A percentile compares a stretch with the other conserved stretches of the same genome.
These are phyloP conservation scores for Pistacia integerrima DNA, from an alignment of 345 rosid species.

Conservation along the genomic window DNA sequence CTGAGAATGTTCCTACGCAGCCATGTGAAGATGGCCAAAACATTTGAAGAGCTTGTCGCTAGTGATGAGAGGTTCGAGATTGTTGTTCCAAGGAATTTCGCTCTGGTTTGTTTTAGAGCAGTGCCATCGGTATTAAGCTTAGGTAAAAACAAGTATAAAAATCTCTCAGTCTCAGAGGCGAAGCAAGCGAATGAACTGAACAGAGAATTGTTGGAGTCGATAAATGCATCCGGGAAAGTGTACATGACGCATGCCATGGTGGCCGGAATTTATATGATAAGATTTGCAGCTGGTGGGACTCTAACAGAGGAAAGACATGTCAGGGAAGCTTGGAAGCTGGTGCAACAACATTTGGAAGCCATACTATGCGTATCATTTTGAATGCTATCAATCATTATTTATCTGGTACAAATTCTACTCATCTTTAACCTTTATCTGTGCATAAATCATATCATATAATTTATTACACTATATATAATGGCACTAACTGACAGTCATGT, in stretches of 20 bases:
- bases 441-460: too few species aligned
- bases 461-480: too few species aligned
- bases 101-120: slow-evolving; percentile 46
- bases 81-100: slow-evolving; percentile 38
- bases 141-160: background rate
- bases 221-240: slow-evolving; percentile 43
- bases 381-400: too few species aligned
- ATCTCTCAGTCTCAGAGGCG: background rate
- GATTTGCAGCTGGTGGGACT: slow-evolving; percentile 31
- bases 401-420: too few species aligned
- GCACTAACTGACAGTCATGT: too few species aligned
- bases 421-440: too few species aligned
- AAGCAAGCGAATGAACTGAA: slow-evolving; percentile 31
- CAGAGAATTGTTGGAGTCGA: slow-evolving; percentile 29
- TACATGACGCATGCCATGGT: slow-evolving; percentile 41
- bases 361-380: too few species aligned
- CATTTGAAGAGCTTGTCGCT: slow-evolving; percentile 38
- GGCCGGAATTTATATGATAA: slow-evolving; percentile 30
- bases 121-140: slow-evolving; percentile 19
- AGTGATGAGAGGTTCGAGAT: slow-evolving; percentile 39
- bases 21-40: slow-evolving; percentile 46
- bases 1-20: slow-evolving; percentile 38
- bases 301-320: slow-evolving; percentile 39
- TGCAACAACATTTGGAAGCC: slow-evolving; percentile 29
- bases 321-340: slow-evolving; percentile 32